Base-by-base conservation (phyloP, 768 basidiomycete genomes). In the Lactarius hengduanensis region DNA sequence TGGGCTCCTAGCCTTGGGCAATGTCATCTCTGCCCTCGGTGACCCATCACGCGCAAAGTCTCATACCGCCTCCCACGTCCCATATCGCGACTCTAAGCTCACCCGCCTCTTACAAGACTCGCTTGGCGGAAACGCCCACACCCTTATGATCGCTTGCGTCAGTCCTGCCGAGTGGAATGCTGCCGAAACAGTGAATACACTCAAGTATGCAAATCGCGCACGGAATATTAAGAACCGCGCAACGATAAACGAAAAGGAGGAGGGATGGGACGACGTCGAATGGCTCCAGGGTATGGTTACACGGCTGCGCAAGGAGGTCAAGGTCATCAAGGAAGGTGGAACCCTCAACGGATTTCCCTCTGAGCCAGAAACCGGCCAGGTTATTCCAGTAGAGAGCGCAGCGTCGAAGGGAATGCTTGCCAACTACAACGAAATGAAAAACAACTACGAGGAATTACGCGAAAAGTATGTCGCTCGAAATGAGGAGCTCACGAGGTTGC, bases 71-170 rank as follows among this genome's bases (percentile, higher is more conserved):
- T 87, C 91, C 20, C 94, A 99, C 78, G 83, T 99, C 65, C 97
- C 97, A 13, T 99, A 99, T 76, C 94, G 97, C 59, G 97, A 98
- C 78, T 98, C 96, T 15, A 99, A 98, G 77, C 90, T 98, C 72
- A 98, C 96, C 5, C 90, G 96, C 43, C 84, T 97, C 56, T 80
- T 97, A 3, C 94, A 97, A 88, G 96, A 98, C 76, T 96, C 94
- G 11, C 85, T 99, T 13, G 97, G 97, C 43, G 97, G 97, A 55
- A 99, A 98, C 77, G 90, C 96, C 1, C 92, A 96, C 72, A 98
- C 97, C 13, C 87, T 98, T 71, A 99, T 99, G 97, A 94, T 99
- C 69, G 97, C 97, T 20, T 99, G 96, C 75, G 92, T 97, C 68
- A 96, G 94, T 72, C 91, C 94, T 16, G 92, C 94, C 1, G 97